A percentile compares a stretch with the other conserved stretches of the same genome.
phyloP scores from a whole-genome alignment of 305 asterid species.

The Ilex paraguariensis region DNA sequence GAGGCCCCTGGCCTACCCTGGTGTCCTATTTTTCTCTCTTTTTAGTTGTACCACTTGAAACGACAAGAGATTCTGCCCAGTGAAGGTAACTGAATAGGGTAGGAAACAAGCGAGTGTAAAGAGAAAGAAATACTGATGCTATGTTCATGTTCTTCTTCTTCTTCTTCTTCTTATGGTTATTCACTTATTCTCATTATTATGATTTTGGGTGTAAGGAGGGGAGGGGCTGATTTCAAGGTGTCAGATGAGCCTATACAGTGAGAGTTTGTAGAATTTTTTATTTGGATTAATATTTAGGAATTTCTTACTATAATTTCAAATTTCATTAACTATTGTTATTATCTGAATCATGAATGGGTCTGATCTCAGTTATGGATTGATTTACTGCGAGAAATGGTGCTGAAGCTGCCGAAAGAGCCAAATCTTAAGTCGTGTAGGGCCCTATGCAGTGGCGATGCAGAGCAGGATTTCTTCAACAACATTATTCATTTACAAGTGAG shows the following conservation, averaged over 20 bases:
- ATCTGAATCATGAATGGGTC: conserved; percentile 15
- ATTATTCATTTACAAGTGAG: conserved; percentile 84
- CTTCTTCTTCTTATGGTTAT: too few relatives aligned
- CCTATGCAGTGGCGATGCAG: conserved; percentile 71
- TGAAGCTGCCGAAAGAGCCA: conserved; percentile 69
- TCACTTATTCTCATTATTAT: not conserved
- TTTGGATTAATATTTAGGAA: not conserved
- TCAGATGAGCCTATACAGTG: not conserved
- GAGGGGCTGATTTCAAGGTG: not conserved
- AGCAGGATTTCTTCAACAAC: conserved; percentile 87
- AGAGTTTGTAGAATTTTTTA: not conserved
- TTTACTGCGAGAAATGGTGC: conserved; percentile 80
- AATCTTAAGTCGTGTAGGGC: conserved; percentile 59
- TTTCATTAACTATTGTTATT: not conserved
- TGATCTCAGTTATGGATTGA: conserved; percentile 79
- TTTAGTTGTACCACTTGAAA: not conserved
- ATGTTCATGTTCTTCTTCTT: too few relatives aligned
- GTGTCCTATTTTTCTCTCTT: not conserved
- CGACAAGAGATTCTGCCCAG: not conserved
- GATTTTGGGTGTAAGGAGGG: not conserved
- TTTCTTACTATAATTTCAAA: not conserved
- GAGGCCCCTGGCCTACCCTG: not conserved
- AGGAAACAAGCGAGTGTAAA: too few relatives aligned
- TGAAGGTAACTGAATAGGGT: not conserved
- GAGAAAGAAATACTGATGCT: too few relatives aligned